Base-by-base conservation (phyloP, 352 stramenopile species). In the Phytophthora quininea region DNA sequence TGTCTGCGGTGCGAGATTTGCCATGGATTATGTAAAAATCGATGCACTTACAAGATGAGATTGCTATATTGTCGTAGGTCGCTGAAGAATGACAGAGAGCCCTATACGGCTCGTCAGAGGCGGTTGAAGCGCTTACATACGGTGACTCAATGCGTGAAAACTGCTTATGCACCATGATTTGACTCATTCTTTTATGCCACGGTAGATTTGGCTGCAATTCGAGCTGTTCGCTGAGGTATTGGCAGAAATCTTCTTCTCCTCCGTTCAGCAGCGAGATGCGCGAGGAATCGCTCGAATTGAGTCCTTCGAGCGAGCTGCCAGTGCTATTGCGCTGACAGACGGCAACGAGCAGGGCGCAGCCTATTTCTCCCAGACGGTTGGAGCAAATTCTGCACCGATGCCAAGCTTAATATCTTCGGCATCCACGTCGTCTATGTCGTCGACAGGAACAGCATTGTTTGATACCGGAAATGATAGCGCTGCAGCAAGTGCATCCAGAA, bases 141-240 rank as follows among this genome's bases (percentile, higher is more conserved):
- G 57, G 83, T 93, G 19, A 43, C 74, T 66, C 27, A 59, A 11
- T 10, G 24, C 43, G 38, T 27, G 19, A 24, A 24, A 24, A 24
- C 19, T 24, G 0, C 19, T 24, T 24, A 24, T n/a, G n/a, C n/a
- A n/a, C n/a, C n/a, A n/a, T n/a, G n/a, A n/a, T n/a, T n/a, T n/a
- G 19, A 24, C 19, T 24, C 19, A 24, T 24, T 24, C 0, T 24
- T 24, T 24, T 24, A 24, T 24, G 19, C 19, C 15, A 56, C 9
- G 15, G n/a, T 58, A 93, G 85, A 91, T 91, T 42, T 93, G 82
- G 83, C 51, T 92, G 3, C 86, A 93, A 54, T 93, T 93, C 48
- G 79, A 92, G 51, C 42, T 89, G 24, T 93, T 92, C 38, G 74
- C 78, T 0, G 86, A 93, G 37, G 63, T 88, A 30, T 46, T 92